Evolutionary conservation across 768 basidiomycete species (phyloP), one percentile per base, ranked within the genome.

Genomic region (Suillus brevipes): DNA sequence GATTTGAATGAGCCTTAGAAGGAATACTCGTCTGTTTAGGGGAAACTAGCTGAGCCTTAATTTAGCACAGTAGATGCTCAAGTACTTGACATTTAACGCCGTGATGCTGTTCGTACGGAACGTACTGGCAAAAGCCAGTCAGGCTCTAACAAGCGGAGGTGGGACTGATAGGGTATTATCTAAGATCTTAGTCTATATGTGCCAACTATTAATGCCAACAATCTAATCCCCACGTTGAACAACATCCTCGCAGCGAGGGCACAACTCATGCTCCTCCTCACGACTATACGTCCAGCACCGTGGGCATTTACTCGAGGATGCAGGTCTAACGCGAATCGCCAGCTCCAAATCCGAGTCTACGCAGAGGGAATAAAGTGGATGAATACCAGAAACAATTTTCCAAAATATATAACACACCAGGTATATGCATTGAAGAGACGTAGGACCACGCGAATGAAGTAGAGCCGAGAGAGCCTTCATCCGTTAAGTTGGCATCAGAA

Each of bases 211-310:
- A 12, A 9, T 6, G 38, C 38, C 3, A 42, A 40, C 6, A 37
- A 28, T 59, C 38, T 59, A 59, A 18, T 59, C 58, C 10, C 18
- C 38, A 28, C 10, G 25, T 28, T 40, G 45, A 38, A 74, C 47
- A 37, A 73, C 74, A 18, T 69, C 67, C 37, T 68, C 68, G 66
- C 95, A 97, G 68, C 95, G 83, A 23, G 65, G 65, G 76, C 95
- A 97, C 13, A 96, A 74, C 12, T 74, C 72, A 20, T 87, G 82
- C 14, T 80, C 74, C 47, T 79, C 73, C 13, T 74, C 68, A 16
- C 89, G 82, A 2, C 87, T 88, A 73, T 83, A 90, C 7, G 87
- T 89, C 95, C 96, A 97, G 75, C 97, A 99, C 18, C 96, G 85
- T 28, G 95, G 92, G 74, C 97, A 99, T 74, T 97, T 96, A 25